Conservation (phyloP, 1,139 yeast species). For the Kodamaea plutei region DNA sequence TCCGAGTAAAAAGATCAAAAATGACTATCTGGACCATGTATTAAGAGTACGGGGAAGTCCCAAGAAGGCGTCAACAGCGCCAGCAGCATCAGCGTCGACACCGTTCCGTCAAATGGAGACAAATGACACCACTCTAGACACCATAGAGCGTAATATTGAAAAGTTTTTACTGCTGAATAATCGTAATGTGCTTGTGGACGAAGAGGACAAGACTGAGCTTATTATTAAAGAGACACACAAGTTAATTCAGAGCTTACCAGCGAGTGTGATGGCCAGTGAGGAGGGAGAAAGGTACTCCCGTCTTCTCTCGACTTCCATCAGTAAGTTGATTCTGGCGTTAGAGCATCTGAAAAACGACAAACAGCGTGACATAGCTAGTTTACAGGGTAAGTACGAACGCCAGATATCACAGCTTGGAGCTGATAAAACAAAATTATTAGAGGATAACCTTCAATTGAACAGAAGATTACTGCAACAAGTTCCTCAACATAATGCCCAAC, state of each 20-base stretch:
- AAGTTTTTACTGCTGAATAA: conserved; percentile 8
- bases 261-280: conserved; percentile 17
- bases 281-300: conserved; percentile 26
- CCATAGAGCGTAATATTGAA: conserved; percentile 12
- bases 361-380: too few relatives aligned
- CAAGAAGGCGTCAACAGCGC: conserved; percentile 14
- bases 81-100: too few relatives aligned
- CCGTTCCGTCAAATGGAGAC: too few relatives aligned
- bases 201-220: conserved; percentile 21
- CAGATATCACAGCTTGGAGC: too few relatives aligned
- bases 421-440: too few relatives aligned
- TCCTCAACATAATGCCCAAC: conserved; percentile 15
- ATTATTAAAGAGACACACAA: conserved; percentile 30
- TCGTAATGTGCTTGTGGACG: conserved; percentile 8
- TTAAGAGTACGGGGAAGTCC: conserved; percentile 14
- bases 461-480: conserved; percentile 12
- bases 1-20: conserved; percentile 15
- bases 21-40: conserved; percentile 20
- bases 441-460: conserved; percentile 12
- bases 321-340: conserved; percentile 18
- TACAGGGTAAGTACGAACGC: too few relatives aligned
- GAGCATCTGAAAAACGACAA: background rate
- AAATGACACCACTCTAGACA: conserved; percentile 8
- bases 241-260: conserved; percentile 23
- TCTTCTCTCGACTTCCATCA: conserved; percentile 21